Conservation (phyloP, 2,329 filamentous ascomycete species). For the Paraphaeosphaeria minitans region DNA sequence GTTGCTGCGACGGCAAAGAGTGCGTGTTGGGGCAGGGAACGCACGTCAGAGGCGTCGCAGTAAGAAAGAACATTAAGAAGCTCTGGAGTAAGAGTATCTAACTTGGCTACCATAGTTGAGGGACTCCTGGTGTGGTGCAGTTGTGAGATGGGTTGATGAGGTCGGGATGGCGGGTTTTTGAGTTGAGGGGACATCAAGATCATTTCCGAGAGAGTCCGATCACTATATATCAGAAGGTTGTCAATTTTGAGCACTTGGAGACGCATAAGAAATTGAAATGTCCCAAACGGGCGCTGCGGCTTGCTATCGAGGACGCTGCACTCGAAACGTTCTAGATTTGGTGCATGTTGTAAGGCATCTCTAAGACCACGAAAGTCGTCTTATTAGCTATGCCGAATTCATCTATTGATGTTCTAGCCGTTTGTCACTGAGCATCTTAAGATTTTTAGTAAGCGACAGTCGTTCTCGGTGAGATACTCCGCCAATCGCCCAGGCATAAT, state of each 20-base stretch:
- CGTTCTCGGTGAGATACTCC: background rate
- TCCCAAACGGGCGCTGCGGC: too few species aligned
- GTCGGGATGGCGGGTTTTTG: background rate
- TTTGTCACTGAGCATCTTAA: background rate
- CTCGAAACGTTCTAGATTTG: background rate
- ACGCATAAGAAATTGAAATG: too few species aligned
- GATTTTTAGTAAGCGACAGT: background rate
- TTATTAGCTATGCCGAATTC: background rate
- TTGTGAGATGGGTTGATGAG: background rate
- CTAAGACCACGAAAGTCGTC: background rate
- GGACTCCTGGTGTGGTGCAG: background rate
- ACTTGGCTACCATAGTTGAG: slow-evolving; percentile 9
- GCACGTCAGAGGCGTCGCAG: slow-evolving; percentile 17
- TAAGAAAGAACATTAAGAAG: slow-evolving; percentile 36
- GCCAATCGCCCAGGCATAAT: background rate
- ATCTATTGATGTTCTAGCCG: background rate
- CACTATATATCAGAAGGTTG: too few species aligned
- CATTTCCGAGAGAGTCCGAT: too few species aligned
- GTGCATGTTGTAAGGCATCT: background rate
- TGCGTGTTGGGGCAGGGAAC: slow-evolving; percentile 14
- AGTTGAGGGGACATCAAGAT: too few species aligned
- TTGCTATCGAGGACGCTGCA: background rate
- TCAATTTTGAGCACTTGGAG: too few species aligned
- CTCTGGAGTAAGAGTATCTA: slow-evolving; percentile 34
- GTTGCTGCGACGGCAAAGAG: slow-evolving; percentile 33